Conservation (phyloP, 352 stramenopile genomes). For the Detonula confervacea region DNA sequence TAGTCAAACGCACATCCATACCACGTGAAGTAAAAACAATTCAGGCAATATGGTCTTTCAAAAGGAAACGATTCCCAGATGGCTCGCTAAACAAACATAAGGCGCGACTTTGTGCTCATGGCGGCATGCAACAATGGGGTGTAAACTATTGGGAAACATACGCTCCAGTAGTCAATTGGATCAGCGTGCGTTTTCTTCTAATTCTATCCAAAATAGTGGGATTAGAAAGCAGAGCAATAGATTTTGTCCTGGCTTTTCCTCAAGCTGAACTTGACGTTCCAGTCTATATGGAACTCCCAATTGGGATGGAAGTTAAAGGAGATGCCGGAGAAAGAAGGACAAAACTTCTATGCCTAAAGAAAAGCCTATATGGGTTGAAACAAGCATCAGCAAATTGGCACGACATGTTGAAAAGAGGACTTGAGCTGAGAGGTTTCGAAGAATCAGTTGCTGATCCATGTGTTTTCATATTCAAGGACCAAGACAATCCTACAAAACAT, state of each 20-base stretch:
- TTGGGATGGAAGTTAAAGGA: not conserved
- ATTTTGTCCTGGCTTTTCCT: slow-evolving; percentile 1
- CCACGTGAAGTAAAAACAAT: slow-evolving; percentile 16
- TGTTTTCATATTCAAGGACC: not conserved
- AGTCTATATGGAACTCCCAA: slow-evolving; percentile 2
- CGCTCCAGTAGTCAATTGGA: slow-evolving; percentile 58
- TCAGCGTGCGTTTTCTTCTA: slow-evolving; percentile 48
- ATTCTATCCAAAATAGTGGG: slow-evolving; percentile 4
- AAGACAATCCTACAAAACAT: no score
- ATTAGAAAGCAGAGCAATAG: not conserved
- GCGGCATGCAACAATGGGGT: slow-evolving; percentile 38
- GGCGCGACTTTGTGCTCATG: slow-evolving; percentile 50
- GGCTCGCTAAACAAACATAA: slow-evolving; percentile 52
- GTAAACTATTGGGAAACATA: slow-evolving; percentile 58
- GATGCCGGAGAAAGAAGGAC: not conserved
- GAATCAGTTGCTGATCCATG: not conserved
- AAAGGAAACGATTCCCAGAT: slow-evolving; percentile 52
- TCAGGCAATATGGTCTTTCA: slow-evolving; percentile 51
- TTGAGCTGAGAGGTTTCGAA: no score
- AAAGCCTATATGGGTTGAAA: slow-evolving; percentile 50
- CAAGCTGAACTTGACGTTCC: not conserved
- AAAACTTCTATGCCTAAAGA: slow-evolving; percentile 37
- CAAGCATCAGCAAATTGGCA: not conserved
- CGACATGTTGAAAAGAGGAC: no score
- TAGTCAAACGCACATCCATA: slow-evolving; percentile 3